phyloP scores from a whole-genome alignment of 108 stramenopile species.

The Cyclotella sp. region DNA sequence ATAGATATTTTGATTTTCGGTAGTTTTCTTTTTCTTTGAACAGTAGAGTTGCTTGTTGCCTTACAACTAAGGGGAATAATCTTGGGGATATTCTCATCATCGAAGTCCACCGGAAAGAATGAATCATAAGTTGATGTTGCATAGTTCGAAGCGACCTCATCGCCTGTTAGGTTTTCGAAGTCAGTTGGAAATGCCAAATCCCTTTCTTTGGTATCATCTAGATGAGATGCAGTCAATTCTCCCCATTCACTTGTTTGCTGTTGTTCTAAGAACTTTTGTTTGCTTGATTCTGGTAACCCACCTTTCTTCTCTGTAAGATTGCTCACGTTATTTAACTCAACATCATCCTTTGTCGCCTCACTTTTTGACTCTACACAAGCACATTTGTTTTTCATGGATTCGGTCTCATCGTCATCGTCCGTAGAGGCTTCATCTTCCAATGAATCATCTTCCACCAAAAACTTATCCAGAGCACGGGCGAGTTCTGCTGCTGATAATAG shows the following conservation, averaged over 20 bases:
- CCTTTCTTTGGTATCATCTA: background rate
- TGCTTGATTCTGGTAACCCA: no score
- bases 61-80: background rate
- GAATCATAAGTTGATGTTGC: background rate
- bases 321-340: no score
- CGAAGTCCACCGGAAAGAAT: background rate
- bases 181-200: conserved; percentile 5
- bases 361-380: no score
- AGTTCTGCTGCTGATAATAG: conserved; percentile 2
- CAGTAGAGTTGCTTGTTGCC: background rate
- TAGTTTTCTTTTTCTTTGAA: background rate
- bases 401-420: no score
- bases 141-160: background rate
- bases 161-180: background rate
- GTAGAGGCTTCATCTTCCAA: background rate
- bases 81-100: background rate
- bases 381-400: no score
- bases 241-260: background rate
- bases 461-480: conserved; percentile 8
- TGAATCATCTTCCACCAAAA: conserved; percentile 7
- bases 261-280: background rate
- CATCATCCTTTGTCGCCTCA: no score
- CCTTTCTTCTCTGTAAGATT: no score
- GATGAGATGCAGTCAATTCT: background rate
- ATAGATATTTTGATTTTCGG: conserved; percentile 2